Evolutionary conservation across 2,329 filamentous ascomycete genomes (phyloP), one percentile per base, ranked within the genome.

Genomic region (Calonectria hawksworthii): DNA sequence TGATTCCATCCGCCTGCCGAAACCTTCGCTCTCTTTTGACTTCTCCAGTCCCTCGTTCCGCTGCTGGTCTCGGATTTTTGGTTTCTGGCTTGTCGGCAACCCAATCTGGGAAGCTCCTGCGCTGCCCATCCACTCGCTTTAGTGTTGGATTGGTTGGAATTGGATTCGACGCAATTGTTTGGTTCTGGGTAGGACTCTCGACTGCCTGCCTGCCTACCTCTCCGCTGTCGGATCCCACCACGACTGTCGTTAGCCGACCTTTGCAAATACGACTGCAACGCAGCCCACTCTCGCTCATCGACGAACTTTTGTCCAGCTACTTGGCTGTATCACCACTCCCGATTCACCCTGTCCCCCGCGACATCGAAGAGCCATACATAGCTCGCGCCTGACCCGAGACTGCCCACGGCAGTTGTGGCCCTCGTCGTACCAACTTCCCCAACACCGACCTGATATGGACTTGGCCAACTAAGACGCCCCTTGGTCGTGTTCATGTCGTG

Each of bases 371-470:
- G 41, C 56, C 56, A 64, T 32, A 56, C 59, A 65, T 23, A 54
- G 23, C 36, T 34, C 47, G 74, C 72, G 71, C 68, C 68, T 72
- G 34, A 56, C 36, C 67, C 66, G 68, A 78, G 68, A 79, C 72
- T 63, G 44, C 36, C 26, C 63, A 50, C 74, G 72, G 67, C 75
- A 71, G 73, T 68, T 59, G 51, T 64, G 51, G 56, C 70, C 61
- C 69, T 66, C 36, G 73, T 78, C 72, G 72, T 73, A 80, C 78
- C 69, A 54, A 52, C 38, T 52, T 41, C 41, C 72, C 50, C 32
- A 77, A 56, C 63, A 74, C 66, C 71, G 65, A 73, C 73, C 72
- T 81, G 80, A 78, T 78, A 81, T 81, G 80, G 75, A 76, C 76
- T 79, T 66, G 74, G 68, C 64, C 50, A 65, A 71, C 69, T 81